Conservation (phyloP, 164 flowering plant species). For the Umbilicus rupestris region DNA sequence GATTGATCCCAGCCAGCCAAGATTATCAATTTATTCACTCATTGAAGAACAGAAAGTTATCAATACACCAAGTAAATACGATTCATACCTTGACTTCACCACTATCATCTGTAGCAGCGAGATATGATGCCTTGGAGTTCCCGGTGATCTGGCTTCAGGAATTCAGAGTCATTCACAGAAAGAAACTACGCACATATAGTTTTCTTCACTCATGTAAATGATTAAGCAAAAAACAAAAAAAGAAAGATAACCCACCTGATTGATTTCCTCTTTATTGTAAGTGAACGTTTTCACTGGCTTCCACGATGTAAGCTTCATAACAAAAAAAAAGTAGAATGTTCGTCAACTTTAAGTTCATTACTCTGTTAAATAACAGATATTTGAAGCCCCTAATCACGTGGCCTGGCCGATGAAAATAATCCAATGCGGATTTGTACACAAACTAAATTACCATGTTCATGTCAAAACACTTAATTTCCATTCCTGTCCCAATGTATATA, state of each 20-base stretch:
- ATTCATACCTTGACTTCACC: slow-evolving; percentile 79
- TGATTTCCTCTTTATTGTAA: slow-evolving; percentile 89
- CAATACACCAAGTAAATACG: neutral
- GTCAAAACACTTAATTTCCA: slow-evolving; percentile 71
- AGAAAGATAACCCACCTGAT: slow-evolving; percentile 40
- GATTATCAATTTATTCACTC: neutral
- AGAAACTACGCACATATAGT: slow-evolving; percentile 6
- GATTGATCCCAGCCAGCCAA: neutral
- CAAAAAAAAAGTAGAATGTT: slow-evolving; percentile 15
- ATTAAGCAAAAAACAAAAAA: neutral
- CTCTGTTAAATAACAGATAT: neutral
- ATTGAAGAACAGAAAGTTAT: neutral
- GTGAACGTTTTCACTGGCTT: slow-evolving; percentile 58
- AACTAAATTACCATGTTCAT: slow-evolving; percentile 51
- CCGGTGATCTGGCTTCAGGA: slow-evolving; percentile 45
- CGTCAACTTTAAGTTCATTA: neutral
- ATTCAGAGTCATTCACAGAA: slow-evolving; percentile 12
- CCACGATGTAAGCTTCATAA: slow-evolving; percentile 43
- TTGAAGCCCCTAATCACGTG: neutral
- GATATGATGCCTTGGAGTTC: slow-evolving; percentile 66
- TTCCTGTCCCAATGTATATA: slow-evolving; percentile 55
- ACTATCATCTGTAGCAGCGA: slow-evolving; percentile 85
- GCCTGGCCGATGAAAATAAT: neutral
- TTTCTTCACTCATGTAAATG: neutral
- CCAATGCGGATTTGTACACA: neutral